Percentiles rank a stretch among this genome's conserved stretches.
Evolutionary conservation across 441 rosid genomes (phyloP).

Genomic region (Metrosideros polymorpha): DNA sequence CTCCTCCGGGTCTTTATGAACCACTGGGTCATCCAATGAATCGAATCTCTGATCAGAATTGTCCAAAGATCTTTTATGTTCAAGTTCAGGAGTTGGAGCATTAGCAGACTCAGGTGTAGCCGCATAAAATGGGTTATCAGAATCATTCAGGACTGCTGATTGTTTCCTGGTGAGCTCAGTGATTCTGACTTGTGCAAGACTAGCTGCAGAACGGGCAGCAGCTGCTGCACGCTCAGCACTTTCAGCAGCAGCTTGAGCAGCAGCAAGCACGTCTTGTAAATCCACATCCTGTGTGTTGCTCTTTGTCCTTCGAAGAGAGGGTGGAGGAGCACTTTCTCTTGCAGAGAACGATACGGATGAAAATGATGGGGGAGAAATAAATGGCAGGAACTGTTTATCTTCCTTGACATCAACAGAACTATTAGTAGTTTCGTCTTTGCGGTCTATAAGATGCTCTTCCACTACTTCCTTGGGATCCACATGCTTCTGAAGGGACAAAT

Average conservation of each 20-base stretch:
- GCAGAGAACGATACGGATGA: conserved; percentile 24
- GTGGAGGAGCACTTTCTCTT: conserved; percentile 19
- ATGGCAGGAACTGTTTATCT: conserved; percentile 59
- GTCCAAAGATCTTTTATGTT: conserved; percentile 32
- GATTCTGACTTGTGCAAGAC: conserved; percentile 86
- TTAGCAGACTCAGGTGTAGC: conserved; percentile 20
- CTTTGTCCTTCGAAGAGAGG: conserved; percentile 23
- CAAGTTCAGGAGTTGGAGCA: conserved; percentile 21
- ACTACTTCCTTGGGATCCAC: conserved; percentile 18
- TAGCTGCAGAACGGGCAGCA: conserved; percentile 91
- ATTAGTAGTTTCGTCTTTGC: conserved; percentile 14
- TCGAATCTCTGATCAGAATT: conserved; percentile 10
- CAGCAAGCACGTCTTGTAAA: conserved; percentile 76
- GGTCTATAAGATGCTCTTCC: conserved; percentile 15
- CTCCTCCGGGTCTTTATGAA: not conserved
- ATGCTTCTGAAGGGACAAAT: conserved; percentile 17
- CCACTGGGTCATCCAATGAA: not conserved
- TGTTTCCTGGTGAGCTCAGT: conserved; percentile 58
- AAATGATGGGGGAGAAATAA: conserved; percentile 39
- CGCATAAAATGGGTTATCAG: conserved; percentile 60
- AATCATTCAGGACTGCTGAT: conserved; percentile 25
- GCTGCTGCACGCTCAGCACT: conserved; percentile 88
- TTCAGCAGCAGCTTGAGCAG: conserved; percentile 91
- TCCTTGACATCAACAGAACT: conserved; percentile 18
- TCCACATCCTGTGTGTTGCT: conserved; percentile 31